Conservation (phyloP, 2,329 filamentous ascomycete genomes). For the Lasiodiplodia citricola region DNA sequence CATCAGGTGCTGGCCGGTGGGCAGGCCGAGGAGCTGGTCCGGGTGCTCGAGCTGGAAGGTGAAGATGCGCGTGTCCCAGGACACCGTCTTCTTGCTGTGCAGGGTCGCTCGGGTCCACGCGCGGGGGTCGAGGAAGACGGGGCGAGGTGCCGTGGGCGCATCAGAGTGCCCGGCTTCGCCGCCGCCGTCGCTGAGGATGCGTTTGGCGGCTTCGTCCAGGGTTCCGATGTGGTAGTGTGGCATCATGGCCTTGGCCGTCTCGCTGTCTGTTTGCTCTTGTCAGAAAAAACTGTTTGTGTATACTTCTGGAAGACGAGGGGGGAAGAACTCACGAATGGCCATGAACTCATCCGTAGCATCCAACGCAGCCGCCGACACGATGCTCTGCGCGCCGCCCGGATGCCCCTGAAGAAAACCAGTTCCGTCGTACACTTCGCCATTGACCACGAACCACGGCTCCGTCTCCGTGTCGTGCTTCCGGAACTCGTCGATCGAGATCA, state of each 20-base stretch:
- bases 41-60: slow-evolving; percentile 77
- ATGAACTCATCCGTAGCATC: slow-evolving; percentile 89
- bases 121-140: slow-evolving; percentile 73
- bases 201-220: slow-evolving; percentile 66
- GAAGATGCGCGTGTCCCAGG: slow-evolving; percentile 81
- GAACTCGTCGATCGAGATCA: slow-evolving; percentile 74
- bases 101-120: slow-evolving; percentile 77
- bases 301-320: no score
- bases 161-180: slow-evolving; percentile 49
- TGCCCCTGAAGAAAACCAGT: slow-evolving; percentile 80
- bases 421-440: slow-evolving; percentile 88
- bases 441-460: slow-evolving; percentile 84
- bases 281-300: slow-evolving; percentile 31
- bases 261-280: slow-evolving; percentile 67
- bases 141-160: slow-evolving; percentile 50
- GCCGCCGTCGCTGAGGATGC: slow-evolving; percentile 58
- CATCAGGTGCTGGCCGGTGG: slow-evolving; percentile 86
- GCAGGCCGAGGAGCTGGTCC: slow-evolving; percentile 74
- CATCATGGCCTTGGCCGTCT: slow-evolving; percentile 93
- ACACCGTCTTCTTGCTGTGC: slow-evolving; percentile 70
- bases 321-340: slow-evolving; percentile 77
- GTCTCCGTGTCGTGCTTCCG: slow-evolving; percentile 68
- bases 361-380: slow-evolving; percentile 78
- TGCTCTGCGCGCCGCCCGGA: slow-evolving; percentile 85
- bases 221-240: slow-evolving; percentile 81